Conservation (phyloP, 805 yeast genomes). For the Ogataea minuta region DNA sequence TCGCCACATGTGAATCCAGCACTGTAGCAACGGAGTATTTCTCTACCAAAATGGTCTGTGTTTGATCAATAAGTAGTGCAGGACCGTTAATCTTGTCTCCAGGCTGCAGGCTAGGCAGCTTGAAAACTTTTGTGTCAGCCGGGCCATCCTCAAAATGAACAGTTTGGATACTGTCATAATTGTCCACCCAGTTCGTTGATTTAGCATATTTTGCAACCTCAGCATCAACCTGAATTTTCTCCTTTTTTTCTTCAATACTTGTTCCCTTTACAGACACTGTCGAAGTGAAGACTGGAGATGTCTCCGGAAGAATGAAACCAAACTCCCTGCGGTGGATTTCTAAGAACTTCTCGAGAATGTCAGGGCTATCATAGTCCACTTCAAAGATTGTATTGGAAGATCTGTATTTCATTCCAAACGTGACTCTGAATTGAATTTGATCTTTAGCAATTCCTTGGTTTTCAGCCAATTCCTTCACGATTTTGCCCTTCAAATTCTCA, state of each 20-base stretch:
- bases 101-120: constrained; percentile 28
- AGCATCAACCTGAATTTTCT: constrained; percentile 1
- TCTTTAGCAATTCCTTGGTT: constrained; percentile 41
- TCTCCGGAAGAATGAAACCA: constrained; percentile 53
- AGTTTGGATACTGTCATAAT: constrained; percentile 6
- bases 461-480: constrained; percentile 49
- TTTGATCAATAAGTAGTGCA: constrained; percentile 32
- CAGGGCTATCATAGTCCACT: constrained; percentile 38
- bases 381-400: constrained; percentile 86
- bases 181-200: not conserved
- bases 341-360: constrained; percentile 45
- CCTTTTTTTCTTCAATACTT: constrained; percentile 3
- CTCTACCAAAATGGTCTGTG: constrained; percentile 41
- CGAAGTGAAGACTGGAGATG: constrained; percentile 23
- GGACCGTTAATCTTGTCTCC: constrained; percentile 39
- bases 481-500: constrained; percentile 44
- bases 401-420: constrained; percentile 71
- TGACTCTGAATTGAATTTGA: constrained; percentile 52
- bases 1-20: constrained; percentile 36
- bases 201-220: constrained; percentile 1
- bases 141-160: constrained; percentile 14
- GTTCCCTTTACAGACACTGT: constrained; percentile 56
- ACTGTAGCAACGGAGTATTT: constrained; percentile 37
- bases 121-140: constrained; percentile 28
- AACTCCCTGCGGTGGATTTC: constrained; percentile 66